Evolutionary conservation across 495 filamentous ascomycete genomes (phyloP).

Genomic region (Aspergillus campestris): DNA sequence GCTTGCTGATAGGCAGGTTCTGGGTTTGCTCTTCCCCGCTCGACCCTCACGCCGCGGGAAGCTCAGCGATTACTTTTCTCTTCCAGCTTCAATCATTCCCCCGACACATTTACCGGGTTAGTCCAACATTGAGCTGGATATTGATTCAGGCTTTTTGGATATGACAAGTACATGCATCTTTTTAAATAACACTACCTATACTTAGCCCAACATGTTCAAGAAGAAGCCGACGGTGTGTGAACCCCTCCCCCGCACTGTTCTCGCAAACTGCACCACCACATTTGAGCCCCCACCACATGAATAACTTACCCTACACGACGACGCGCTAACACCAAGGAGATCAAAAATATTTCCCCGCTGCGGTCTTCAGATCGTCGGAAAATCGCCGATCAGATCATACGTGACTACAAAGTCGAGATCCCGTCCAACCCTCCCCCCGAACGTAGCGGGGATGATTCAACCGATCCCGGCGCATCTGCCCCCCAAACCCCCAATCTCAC

Average conservation of each 20-base stretch:
- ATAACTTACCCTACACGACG: not conserved
- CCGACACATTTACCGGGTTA: too few species aligned
- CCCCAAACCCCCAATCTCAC: conserved; percentile 38
- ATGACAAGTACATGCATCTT: too few species aligned
- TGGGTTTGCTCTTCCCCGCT: too few species aligned
- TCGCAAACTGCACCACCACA: conserved; percentile 5
- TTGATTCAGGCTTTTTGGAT: too few species aligned
- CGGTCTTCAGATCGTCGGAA: conserved; percentile 65
- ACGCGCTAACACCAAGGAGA: conserved; percentile 27
- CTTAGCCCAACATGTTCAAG: conserved; percentile 54
- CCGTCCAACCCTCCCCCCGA: conserved; percentile 29
- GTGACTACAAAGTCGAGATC: conserved; percentile 46
- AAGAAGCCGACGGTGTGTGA: conserved; percentile 63
- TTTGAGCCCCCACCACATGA: not conserved
- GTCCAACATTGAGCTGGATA: too few species aligned
- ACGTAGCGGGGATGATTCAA: conserved; percentile 26
- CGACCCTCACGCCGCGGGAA: too few species aligned
- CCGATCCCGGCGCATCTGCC: conserved; percentile 21
- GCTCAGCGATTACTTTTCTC: too few species aligned
- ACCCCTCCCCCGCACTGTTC: conserved; percentile 23
- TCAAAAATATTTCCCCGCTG: conserved; percentile 61
- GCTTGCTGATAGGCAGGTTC: too few species aligned
- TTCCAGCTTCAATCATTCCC: too few species aligned
- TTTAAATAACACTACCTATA: not conserved
- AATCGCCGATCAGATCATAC: conserved; percentile 63